phyloP scores from a whole-genome alignment of 805 yeast genomes.

The Metschnikowia gruessii region DNA sequence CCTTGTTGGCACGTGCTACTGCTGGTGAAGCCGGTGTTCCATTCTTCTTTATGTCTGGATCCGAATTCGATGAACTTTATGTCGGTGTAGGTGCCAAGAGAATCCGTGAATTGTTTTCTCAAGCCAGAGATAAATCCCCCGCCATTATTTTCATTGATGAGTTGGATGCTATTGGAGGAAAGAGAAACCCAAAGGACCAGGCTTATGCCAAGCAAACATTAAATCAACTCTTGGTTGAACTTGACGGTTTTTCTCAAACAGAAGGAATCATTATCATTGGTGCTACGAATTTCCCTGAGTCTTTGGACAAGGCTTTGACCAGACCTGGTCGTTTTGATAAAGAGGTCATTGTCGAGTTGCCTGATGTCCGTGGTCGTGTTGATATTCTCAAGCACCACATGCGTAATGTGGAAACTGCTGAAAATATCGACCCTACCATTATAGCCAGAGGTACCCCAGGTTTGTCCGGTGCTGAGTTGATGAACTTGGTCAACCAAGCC shows the following conservation, averaged over 20 bases:
- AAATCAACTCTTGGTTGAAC: constrained; percentile 90
- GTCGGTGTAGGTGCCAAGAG: constrained; percentile 99
- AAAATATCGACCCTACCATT: constrained; percentile 81
- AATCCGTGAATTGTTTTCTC: constrained; percentile 87
- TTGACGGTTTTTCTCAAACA: constrained; percentile 92
- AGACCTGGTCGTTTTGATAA: constrained; percentile 99
- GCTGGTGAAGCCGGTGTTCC: constrained; percentile 99
- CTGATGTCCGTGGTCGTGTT: constrained; percentile 96
- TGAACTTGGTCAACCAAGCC: constrained; percentile 95
- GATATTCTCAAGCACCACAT: constrained; percentile 90
- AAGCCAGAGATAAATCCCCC: constrained; percentile 94
- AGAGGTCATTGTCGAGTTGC: constrained; percentile 89
- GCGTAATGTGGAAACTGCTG: constrained; percentile 82
- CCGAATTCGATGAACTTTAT: constrained; percentile 95
- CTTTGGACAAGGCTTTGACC: constrained; percentile 93
- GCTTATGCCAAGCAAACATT: constrained; percentile 97
- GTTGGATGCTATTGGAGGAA: constrained; percentile 97
- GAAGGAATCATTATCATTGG: constrained; percentile 95
- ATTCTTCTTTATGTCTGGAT: constrained; percentile 96
- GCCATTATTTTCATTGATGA: constrained; percentile 97
- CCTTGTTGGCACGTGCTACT: constrained; percentile 93
- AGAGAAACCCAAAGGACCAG: constrained; percentile 95
- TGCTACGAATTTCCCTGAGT: constrained; percentile 97
- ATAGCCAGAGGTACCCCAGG: constrained; percentile 98
- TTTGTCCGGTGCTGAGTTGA: constrained; percentile 94